A percentile compares a stretch with the other conserved stretches of the same genome.
These are phyloP conservation scores for Irpex lacteus DNA, from an alignment of 1,284 basidiomycete species.

Conservation along the genomic window DNA sequence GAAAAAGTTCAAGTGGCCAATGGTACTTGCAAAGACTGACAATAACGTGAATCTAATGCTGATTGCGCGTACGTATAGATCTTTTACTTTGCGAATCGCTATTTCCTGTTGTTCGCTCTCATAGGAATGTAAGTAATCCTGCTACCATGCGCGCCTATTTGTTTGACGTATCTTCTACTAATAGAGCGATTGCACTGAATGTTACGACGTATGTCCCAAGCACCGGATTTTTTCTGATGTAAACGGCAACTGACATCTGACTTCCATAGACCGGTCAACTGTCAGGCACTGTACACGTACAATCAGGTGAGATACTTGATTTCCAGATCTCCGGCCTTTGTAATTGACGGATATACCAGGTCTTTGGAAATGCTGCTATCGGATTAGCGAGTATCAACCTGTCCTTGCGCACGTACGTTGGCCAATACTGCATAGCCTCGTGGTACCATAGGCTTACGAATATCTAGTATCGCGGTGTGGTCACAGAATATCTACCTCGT, in stretches of 20 bases:
- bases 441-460: slow-evolving; percentile 10
- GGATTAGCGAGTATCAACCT: slow-evolving; percentile 76
- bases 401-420: slow-evolving; percentile 64
- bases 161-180: slow-evolving; percentile 7
- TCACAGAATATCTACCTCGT: slow-evolving; percentile 60
- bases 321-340: too few species aligned
- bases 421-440: neutral
- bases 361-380: slow-evolving; percentile 58
- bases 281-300: slow-evolving; percentile 71
- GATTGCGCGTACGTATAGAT: slow-evolving; percentile 35
- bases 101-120: slow-evolving; percentile 61
- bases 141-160: neutral
- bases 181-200: slow-evolving; percentile 55
- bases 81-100: slow-evolving; percentile 73
- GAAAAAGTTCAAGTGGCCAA: slow-evolving; percentile 49
- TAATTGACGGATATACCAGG: too few species aligned
- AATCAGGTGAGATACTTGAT: slow-evolving; percentile 43
- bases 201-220: slow-evolving; percentile 42
- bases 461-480: slow-evolving; percentile 66
- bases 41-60: neutral
- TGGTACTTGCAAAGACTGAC: slow-evolving; percentile 20
- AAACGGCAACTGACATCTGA: slow-evolving; percentile 3
- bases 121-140: slow-evolving; percentile 59
- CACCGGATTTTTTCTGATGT: neutral
- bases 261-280: slow-evolving; percentile 50